Conservation (phyloP, 202 grass and related monocot species). For the Thinopyrum obtusiflorum region DNA sequence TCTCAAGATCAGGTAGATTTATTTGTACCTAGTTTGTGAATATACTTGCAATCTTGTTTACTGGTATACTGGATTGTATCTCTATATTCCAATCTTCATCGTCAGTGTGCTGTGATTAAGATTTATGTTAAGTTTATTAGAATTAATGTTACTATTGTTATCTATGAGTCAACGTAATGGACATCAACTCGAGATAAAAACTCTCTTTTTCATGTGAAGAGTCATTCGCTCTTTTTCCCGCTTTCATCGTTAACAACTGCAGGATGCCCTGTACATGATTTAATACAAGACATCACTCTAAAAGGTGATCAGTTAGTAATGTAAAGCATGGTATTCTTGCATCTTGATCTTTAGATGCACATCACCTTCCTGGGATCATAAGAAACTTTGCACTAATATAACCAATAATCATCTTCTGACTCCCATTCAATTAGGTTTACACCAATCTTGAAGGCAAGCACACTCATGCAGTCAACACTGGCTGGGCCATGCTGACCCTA, state of each 20-base stretch:
- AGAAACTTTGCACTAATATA: neutral
- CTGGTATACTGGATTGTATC: neutral
- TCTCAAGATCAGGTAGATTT: conserved; percentile 74
- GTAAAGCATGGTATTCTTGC: neutral
- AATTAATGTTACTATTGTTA: neutral
- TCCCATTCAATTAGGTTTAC: conserved; percentile 59
- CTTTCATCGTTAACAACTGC: neutral
- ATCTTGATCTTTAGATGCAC: neutral
- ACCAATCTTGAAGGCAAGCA: conserved; percentile 68
- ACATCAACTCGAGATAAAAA: neutral
- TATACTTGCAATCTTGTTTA: neutral
- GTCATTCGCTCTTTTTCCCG: too few species aligned
- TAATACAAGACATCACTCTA: too few species aligned
- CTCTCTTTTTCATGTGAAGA: too few species aligned
- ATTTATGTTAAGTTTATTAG: neutral
- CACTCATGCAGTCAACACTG: conserved; percentile 73
- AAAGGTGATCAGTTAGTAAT: too few species aligned
- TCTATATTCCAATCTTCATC: neutral
- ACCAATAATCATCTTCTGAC: neutral
- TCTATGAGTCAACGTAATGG: neutral
- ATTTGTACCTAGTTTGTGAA: neutral
- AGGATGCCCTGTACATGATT: too few species aligned
- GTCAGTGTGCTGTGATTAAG: neutral
- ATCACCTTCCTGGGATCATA: neutral
- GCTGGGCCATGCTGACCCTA: conserved; percentile 80